Percentiles rank a stretch among this genome's conserved stretches.
Evolutionary conservation across 805 yeast genomes (phyloP).

Genomic region (Sugiyamaella chiloensis): DNA sequence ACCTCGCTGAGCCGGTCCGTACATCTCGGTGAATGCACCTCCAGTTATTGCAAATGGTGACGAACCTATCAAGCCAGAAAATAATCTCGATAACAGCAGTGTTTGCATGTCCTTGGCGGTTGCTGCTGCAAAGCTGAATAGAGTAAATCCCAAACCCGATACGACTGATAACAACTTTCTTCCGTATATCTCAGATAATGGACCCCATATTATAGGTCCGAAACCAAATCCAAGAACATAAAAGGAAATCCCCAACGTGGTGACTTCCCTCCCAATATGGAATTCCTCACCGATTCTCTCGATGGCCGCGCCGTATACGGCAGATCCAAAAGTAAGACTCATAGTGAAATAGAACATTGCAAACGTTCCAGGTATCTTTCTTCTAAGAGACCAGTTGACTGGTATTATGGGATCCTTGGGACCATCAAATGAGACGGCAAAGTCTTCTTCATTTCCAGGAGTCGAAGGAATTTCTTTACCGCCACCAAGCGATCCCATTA

Average conservation of each 20-base stretch:
- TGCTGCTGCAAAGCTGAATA: slow-evolving; percentile 67
- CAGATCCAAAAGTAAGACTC: slow-evolving; percentile 89
- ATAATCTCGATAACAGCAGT: slow-evolving; percentile 67
- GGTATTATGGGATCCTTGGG: slow-evolving; percentile 89
- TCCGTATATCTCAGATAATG: slow-evolving; percentile 71
- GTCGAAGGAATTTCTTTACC: slow-evolving; percentile 21
- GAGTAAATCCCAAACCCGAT: slow-evolving; percentile 49
- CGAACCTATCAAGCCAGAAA: slow-evolving; percentile 74
- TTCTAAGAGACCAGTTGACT: slow-evolving; percentile 65
- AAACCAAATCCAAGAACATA: slow-evolving; percentile 87
- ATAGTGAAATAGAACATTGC: slow-evolving; percentile 69
- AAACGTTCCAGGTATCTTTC: slow-evolving; percentile 49
- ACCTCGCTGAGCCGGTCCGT: slow-evolving; percentile 60
- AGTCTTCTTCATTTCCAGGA: slow-evolving; percentile 32
- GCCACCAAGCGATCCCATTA: too few relatives aligned
- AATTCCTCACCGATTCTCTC: slow-evolving; percentile 64
- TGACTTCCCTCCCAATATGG: slow-evolving; percentile 71
- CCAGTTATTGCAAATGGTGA: slow-evolving; percentile 79
- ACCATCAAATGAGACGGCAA: slow-evolving; percentile 72
- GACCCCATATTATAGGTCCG: slow-evolving; percentile 90
- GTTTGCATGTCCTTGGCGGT: slow-evolving; percentile 70
- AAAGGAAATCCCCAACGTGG: slow-evolving; percentile 73
- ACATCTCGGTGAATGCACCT: slow-evolving; percentile 77
- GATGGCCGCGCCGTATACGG: slow-evolving; percentile 84
- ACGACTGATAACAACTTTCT: slow-evolving; percentile 55